These are phyloP conservation scores for Mycena polygramma DNA, from an alignment of 768 basidiomycete species.

Conservation along the genomic window DNA sequence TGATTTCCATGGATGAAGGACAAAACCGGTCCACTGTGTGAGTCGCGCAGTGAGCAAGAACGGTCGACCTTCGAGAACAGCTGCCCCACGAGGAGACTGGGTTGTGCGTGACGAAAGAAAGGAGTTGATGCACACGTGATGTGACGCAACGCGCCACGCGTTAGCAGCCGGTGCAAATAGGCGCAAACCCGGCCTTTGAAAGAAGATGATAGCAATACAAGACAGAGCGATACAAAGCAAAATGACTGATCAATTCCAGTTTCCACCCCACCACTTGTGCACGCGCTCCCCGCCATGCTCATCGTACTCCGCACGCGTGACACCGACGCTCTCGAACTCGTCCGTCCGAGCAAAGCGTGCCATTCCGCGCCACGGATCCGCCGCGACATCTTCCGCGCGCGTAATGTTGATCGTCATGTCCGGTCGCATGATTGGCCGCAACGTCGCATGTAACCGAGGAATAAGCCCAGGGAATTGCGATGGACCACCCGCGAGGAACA, in stretches of 20 bases:
- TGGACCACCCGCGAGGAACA: conserved; percentile 90
- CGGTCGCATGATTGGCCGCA: conserved; percentile 90
- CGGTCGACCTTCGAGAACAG: too few relatives aligned
- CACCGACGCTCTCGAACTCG: conserved; percentile 65
- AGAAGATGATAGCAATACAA: neutral
- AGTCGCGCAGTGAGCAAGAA: too few relatives aligned
- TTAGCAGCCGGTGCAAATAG: too few relatives aligned
- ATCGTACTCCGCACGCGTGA: conserved; percentile 87
- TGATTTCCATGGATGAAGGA: too few relatives aligned
- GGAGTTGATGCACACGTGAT: too few relatives aligned
- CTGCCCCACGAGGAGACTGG: too few relatives aligned
- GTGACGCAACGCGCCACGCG: too few relatives aligned
- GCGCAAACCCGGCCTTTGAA: too few relatives aligned
- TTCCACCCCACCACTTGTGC: conserved; percentile 93
- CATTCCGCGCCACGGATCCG: conserved; percentile 96
- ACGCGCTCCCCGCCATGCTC: conserved; percentile 92
- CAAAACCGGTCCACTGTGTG: too few relatives aligned
- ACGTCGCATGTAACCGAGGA: conserved; percentile 73
- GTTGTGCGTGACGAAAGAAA: too few relatives aligned
- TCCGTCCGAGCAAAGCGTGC: conserved; percentile 75
- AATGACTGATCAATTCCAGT: conserved; percentile 71
- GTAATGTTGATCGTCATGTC: conserved; percentile 78
- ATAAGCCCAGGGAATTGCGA: conserved; percentile 79
- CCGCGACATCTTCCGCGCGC: conserved; percentile 71
- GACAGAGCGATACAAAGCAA: conserved; percentile 22